Base-by-base conservation (phyloP, 331 rosid genomes). In the Prunus yedoensis region DNA sequence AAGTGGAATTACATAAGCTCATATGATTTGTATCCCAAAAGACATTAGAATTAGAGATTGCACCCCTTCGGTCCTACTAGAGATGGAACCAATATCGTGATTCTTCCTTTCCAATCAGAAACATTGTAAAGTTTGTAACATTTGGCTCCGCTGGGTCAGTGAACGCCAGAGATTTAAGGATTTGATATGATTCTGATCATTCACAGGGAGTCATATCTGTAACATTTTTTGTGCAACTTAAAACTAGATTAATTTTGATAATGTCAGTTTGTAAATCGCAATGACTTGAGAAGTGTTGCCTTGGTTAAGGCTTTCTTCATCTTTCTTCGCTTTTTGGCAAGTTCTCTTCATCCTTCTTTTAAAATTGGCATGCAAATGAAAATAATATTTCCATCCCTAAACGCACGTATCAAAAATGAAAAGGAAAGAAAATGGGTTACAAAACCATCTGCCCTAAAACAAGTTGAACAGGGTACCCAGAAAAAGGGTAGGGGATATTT, bases 1-100 rank as follows among this genome's bases (percentile, higher is more conserved):
- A 53, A 16, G 64, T 76, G 76, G 38, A 23, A 50, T 62, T 46
- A 52, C 85, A 59, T 71, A 25, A 35, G 66, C 52, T 73, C 17
- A 32, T 58, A 32, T 65, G 18, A 74, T 35, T 70, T 62, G 76
- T 38, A 32, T 54, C 74, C 60, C n/a, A n/a, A 41, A 53, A 59
- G 35, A 45, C 23, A 66, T 41, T 30, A 25, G 15, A 4, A 51
- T 59, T 21, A 60, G 76, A 69, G 66, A 23, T 56, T 73, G 41
- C 47, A 75, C 23, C 21, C 28, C 54, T 53, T 50, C 20, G 51
- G 23, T 51, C 41, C 43, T 59, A 50, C 47, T 35, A 32, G 27
- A 61, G 60, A 68, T 61, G 61, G 35, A 41, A 59, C 68, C 20
- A 27, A 9, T 51, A 23, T 58, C 5, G 47, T 46, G 59, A 25